Evolutionary conservation across 176 grass and related monocot species (phyloP), one percentile per base, ranked within the genome.

Genomic region (Bonia amplexicaulis): DNA sequence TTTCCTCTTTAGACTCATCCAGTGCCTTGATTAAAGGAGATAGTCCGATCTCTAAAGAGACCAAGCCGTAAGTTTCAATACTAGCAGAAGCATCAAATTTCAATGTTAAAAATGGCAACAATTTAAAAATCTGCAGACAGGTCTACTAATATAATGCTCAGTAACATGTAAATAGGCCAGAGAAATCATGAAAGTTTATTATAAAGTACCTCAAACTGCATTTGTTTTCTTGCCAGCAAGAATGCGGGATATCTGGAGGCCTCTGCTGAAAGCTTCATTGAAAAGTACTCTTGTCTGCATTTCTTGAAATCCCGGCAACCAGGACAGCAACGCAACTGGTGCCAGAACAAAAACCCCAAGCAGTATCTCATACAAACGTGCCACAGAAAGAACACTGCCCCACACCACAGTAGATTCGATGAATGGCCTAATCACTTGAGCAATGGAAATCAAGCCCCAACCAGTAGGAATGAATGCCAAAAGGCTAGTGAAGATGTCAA

Each of bases 251-350:
- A 95, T 94, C 84, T 95, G 93, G 76, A 98, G 96, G 6, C 96
- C 96, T 86, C 96, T 87, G 81, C 93, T 98, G 76, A 98, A 98
- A 69, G 91, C 96, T 90, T 98, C 96, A 78, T 95, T 95, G 89
- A 98, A 98, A 85, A 98, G 84, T 69, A 98, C 90, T 80, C 96
- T 94, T 13, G 96, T 95, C 80, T 98, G 93, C 96, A 98, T 98
- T 87, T 95, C 91, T 82, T 98, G 96, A 81, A 95, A 98, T 75
- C 96, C 96, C 12, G 96, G 96, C 80, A 98, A 78, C 96, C 93
- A 98, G 62, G 96, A 95, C 39, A 98, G 70, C 73, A 98, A 77
- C 2, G 93, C 93, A 49, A 98, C 96, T 64, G 96, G 96, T 46
- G 88, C 91, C 96, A 98, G 95, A 44, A 98, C 88, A 31, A 98